These are phyloP conservation scores for Cyberlindnera xylosilytica DNA, from an alignment of 805 yeast species.

Conservation along the genomic window DNA sequence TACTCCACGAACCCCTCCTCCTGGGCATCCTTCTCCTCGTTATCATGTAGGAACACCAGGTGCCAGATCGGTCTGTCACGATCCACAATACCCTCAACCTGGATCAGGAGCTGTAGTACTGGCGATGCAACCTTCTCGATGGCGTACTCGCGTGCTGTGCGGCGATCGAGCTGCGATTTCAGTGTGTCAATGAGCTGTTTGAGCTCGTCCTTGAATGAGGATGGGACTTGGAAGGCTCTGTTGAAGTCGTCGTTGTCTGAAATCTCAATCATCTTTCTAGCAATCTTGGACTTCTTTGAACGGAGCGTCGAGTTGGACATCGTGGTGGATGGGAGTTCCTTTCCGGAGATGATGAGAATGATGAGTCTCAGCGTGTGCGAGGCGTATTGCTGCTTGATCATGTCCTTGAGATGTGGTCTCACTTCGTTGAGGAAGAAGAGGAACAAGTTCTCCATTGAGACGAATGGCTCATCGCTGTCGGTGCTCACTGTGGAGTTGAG, in stretches of 20 bases:
- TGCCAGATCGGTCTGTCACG: constrained; percentile 72
- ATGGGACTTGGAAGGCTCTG: constrained; percentile 65
- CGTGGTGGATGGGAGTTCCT: constrained; percentile 70
- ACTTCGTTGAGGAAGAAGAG: constrained; percentile 64
- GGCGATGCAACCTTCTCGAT: constrained; percentile 85
- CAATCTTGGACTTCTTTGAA: constrained; percentile 80
- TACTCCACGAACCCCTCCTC: constrained; percentile 84
- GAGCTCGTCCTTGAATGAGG: constrained; percentile 60
- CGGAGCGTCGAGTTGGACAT: constrained; percentile 69
- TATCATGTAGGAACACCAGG: constrained; percentile 49
- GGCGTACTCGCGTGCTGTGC: constrained; percentile 66
- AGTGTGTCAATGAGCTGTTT: constrained; percentile 44
- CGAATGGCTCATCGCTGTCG: constrained; percentile 34
- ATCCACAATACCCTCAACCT: constrained; percentile 77
- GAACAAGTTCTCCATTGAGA: constrained; percentile 65
- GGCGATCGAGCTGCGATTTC: constrained; percentile 34
- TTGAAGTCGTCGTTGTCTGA: constrained; percentile 73
- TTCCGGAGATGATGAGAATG: constrained; percentile 71
- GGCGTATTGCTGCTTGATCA: constrained; percentile 77
- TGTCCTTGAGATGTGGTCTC: constrained; percentile 50
- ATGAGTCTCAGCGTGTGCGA: constrained; percentile 82
- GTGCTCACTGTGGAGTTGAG: constrained; percentile 40
- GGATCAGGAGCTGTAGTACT: constrained; percentile 72
- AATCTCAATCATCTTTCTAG: constrained; percentile 89
- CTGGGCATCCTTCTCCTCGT: constrained; percentile 48